These are phyloP conservation scores for Phaffia rhodozyma DNA, from an alignment of 1,284 basidiomycete genomes.

Conservation along the genomic window DNA sequence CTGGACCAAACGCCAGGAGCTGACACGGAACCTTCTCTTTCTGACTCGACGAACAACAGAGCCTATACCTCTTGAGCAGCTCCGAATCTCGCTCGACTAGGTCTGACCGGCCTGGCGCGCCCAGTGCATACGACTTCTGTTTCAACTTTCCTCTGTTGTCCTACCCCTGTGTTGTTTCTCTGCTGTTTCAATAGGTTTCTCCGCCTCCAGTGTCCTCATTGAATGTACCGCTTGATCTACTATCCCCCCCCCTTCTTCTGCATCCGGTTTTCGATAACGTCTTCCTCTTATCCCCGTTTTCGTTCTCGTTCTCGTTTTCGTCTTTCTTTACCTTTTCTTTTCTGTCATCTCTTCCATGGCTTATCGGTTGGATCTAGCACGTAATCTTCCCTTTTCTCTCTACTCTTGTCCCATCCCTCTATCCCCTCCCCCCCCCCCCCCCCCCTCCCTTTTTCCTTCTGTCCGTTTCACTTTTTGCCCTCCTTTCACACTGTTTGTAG, in stretches of 20 bases:
- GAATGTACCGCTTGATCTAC: conserved; percentile 6
- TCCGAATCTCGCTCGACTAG: conserved; percentile 81
- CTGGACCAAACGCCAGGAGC: background rate
- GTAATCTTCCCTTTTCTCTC: background rate
- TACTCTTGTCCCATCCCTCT: conserved; percentile 16
- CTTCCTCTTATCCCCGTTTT: background rate
- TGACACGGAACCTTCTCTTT: background rate
- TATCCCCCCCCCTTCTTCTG: conserved; percentile 4
- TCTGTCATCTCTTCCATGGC: conserved; percentile 20
- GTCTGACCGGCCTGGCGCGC: conserved; percentile 18
- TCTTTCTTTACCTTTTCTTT: background rate
- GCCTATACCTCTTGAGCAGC: conserved; percentile 84
- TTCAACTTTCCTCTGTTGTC: conserved; percentile 20
- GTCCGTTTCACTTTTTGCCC: background rate
- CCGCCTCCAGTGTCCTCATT: conserved; percentile 18
- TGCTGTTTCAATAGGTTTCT: conserved; percentile 9
- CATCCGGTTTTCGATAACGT: conserved; percentile 1
- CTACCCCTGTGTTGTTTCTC: conserved; percentile 22
- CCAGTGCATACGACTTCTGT: background rate
- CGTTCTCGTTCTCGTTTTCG: background rate
- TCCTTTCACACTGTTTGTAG: background rate
- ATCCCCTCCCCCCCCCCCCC: conserved; percentile 4
- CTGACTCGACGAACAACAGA: conserved; percentile 30
- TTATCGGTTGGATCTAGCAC: conserved; percentile 2
- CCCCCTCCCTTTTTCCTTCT: background rate